Conservation (phyloP, 75 land plant species). For the Cryptomeria japonica region DNA sequence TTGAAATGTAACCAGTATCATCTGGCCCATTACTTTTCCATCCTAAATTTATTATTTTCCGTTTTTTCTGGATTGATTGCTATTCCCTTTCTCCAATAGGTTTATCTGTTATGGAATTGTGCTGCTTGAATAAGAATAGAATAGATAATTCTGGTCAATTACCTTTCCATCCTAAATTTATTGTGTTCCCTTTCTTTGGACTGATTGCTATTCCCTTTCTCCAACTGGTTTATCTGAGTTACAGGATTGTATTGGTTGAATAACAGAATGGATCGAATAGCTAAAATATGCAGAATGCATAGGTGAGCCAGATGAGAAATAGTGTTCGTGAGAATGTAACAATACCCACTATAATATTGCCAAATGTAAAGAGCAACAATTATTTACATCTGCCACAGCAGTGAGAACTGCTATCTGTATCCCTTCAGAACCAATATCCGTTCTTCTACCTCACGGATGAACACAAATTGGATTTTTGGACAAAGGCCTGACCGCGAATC, state of each 20-base stretch:
- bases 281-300: no score
- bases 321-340: no score
- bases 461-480: no score
- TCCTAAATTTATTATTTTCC: not conserved
- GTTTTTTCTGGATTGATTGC: not conserved
- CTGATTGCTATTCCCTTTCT: not conserved
- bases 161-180: not conserved
- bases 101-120: not conserved
- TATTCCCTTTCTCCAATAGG: not conserved
- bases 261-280: not conserved
- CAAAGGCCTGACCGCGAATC: no score
- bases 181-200: not conserved
- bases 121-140: not conserved
- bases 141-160: not conserved
- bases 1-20: not conserved
- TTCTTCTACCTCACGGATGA: no score
- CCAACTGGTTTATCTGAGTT: not conserved
- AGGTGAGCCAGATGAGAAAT: not conserved
- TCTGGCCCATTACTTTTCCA: not conserved
- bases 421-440: not conserved
- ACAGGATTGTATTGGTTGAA: not conserved
- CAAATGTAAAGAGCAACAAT: no score
- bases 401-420: not conserved
- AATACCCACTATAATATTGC: no score
- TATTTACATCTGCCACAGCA: not conserved